Conservation (phyloP, 2,329 filamentous ascomycete species). For the Alternaria arbusti region DNA sequence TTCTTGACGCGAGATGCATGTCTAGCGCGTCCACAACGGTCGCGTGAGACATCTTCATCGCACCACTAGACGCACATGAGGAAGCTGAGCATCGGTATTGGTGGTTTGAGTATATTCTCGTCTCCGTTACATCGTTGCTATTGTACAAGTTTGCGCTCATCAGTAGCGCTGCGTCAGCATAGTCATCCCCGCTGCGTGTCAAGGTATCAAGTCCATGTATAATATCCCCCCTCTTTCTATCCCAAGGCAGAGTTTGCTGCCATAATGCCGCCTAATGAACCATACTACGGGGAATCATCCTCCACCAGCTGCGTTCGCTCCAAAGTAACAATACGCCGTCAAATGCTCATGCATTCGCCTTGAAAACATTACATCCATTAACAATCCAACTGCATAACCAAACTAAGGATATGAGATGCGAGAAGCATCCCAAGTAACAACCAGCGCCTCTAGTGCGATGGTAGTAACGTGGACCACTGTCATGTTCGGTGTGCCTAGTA, state of each 20-base stretch:
- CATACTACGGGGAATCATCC: neutral
- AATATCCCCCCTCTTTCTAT: neutral
- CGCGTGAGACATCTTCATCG: slow-evolving; percentile 1
- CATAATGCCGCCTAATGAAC: neutral
- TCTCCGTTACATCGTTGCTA: slow-evolving; percentile 2
- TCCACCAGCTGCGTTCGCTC: neutral
- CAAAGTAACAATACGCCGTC: slow-evolving; percentile 7
- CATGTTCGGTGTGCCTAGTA: slow-evolving; percentile 1
- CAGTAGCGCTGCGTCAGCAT: neutral
- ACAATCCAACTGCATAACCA: slow-evolving; percentile 8
- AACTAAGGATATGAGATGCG: slow-evolving; percentile 1
- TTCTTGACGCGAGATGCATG: neutral
- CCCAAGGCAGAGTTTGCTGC: neutral
- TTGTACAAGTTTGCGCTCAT: slow-evolving; percentile 14
- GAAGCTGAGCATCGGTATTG: neutral
- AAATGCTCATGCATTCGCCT: slow-evolving; percentile 20
- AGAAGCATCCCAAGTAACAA: neutral
- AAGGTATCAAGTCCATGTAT: neutral
- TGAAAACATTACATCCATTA: slow-evolving; percentile 12
- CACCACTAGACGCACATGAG: neutral
- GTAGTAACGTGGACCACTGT: neutral
- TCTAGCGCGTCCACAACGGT: neutral
- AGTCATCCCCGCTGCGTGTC: neutral
- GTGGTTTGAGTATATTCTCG: slow-evolving; percentile 1
- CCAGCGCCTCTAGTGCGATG: neutral